phyloP scores from a whole-genome alignment of 208 protist genomes.

The Wallacemonas sp. region DNA sequence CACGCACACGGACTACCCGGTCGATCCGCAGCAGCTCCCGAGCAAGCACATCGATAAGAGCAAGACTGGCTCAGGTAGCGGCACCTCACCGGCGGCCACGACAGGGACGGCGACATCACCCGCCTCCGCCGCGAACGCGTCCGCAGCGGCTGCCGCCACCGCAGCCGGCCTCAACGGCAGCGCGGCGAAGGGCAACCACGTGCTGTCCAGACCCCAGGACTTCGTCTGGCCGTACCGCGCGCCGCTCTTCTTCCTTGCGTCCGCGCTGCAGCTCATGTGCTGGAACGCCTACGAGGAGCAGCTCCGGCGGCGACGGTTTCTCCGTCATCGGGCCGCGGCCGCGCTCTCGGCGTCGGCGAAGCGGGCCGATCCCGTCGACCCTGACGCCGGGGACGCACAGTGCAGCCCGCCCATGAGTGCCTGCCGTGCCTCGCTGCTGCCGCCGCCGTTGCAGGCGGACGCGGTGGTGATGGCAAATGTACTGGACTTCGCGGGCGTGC shows the following conservation, averaged over 20 bases:
- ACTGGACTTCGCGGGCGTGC: not conserved
- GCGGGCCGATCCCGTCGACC: too few relatives aligned
- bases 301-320: not conserved
- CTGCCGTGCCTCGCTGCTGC: slow-evolving; percentile 3
- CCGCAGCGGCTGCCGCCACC: not conserved
- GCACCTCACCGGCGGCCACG: too few relatives aligned
- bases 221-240: slow-evolving; percentile 48
- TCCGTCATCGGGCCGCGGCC: not conserved
- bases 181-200: slow-evolving; percentile 7
- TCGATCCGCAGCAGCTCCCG: not conserved
- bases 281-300: slow-evolving; percentile 74
- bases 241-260: slow-evolving; percentile 73
- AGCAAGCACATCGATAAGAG: slow-evolving; percentile 1
- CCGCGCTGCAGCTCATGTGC: slow-evolving; percentile 80
- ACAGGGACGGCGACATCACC: not conserved
- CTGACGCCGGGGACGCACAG: too few relatives aligned
- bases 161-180: not conserved
- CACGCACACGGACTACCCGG: slow-evolving; percentile 27
- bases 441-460: slow-evolving; percentile 5
- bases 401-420: too few relatives aligned
- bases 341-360: not conserved
- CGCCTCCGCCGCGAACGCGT: not conserved
- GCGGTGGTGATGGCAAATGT: slow-evolving; percentile 2
- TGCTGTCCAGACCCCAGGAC: not conserved
- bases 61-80: not conserved